phyloP scores from a whole-genome alignment of 768 basidiomycete species.

The Termitomyces heimii region DNA sequence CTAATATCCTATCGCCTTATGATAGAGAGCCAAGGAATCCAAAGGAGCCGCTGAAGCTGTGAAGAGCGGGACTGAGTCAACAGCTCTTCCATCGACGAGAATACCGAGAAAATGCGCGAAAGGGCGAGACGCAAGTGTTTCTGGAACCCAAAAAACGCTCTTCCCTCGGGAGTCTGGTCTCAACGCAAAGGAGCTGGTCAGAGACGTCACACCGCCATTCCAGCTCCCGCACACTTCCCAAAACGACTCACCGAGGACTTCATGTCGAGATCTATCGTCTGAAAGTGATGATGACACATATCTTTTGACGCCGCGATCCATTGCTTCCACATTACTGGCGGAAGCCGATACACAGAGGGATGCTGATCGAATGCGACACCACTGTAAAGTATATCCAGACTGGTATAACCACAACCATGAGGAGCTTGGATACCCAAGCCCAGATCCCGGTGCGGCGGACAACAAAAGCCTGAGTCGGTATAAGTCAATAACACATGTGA shows the following conservation, averaged over 20 bases:
- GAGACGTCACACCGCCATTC: not conserved
- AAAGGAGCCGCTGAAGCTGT: not conserved
- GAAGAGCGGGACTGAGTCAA: not conserved
- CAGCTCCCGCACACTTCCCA: not conserved
- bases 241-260: not conserved
- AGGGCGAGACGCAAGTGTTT: not conserved
- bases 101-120: not conserved
- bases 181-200: not conserved
- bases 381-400: not conserved
- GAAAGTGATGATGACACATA: not conserved
- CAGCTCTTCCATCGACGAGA: not conserved
- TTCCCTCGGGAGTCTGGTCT: not conserved
- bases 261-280: not conserved
- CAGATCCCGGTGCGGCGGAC: not conserved
- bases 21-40: not conserved
- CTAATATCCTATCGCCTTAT: not conserved
- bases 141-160: not conserved
- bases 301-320: not conserved
- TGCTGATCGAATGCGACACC: not conserved
- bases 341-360: not conserved
- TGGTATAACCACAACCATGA: not conserved
- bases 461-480: not conserved
- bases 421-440: no score
- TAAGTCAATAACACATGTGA: not conserved
- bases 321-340: not conserved